Evolutionary conservation across 805 yeast species (phyloP), one percentile per base, ranked within the genome.

Genomic region (Brettanomyces sp.): DNA sequence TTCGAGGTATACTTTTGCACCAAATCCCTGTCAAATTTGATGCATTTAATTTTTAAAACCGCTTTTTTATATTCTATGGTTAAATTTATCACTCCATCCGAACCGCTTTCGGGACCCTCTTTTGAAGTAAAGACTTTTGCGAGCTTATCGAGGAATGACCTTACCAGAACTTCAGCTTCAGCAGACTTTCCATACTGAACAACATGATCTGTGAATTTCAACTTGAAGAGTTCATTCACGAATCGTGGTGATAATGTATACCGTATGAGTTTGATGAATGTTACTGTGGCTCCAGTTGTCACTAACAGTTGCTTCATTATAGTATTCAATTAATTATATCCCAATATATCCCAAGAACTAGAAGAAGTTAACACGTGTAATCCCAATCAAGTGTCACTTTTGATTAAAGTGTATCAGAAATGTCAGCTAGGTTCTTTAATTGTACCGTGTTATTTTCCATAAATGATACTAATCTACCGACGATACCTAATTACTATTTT

Each of bases 251-350:
- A 47, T 6, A 79, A 51, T 0, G 77, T 62, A 7, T 68, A 59
- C n/a, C 61, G 61, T 1, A 91, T 62, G 13, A 91, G 72, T 14
- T 58, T 65, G 9, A 72, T 70, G 58, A 91, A 91, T 0, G 95
- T 83, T 21, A 85, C 90, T 0, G 97, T 90, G 2, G 96, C 97
- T 1, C 98, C 98, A 3, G 95, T 84, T 0, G 95, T 82, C 4
- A 90, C 82, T 33, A 90, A 65, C 7, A 57, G 44, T 33, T 59
- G 62, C 37, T 50, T 50, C 36, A 25, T 40, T 13, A 8, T 23
- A 21, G 25, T 23, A 18, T 18, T 11, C 14, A 39, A 23, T 23
- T 39, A 39, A 14, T 39, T n/a, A 6, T 6, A 39, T 39, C 22
- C 14, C 13, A 18, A n/a, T 6, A 5, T 38, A 8, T 13, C 41